Evolutionary conservation across 192 early-diverging fungal species (phyloP).

Genomic region (Lobosporangium transversale): DNA sequence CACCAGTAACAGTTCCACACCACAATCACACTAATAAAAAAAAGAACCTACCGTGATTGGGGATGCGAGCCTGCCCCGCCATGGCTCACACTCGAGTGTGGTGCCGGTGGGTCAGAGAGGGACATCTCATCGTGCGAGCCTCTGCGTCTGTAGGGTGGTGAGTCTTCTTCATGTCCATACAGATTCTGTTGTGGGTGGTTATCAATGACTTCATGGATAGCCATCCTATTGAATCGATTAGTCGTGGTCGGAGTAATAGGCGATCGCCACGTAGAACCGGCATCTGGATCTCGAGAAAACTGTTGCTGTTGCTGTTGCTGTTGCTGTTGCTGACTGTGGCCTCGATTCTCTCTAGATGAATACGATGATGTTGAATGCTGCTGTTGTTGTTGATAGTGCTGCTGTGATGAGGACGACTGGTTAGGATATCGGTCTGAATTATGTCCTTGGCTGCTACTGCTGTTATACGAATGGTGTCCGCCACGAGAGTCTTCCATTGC

Average conservation of each 20-base stretch:
- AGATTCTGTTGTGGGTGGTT: conserved; percentile 21
- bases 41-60: conserved; percentile 19
- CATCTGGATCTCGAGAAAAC: conserved; percentile 22
- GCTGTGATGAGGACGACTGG: conserved; percentile 31
- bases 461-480: conserved; percentile 12
- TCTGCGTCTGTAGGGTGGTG: conserved; percentile 41
- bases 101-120: conserved; percentile 43
- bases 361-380: conserved; percentile 27
- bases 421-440: conserved; percentile 16
- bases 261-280: conserved; percentile 32
- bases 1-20: too few relatives aligned
- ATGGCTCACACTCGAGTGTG: conserved; percentile 9
- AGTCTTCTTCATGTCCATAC: conserved; percentile 40
- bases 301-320: conserved; percentile 26
- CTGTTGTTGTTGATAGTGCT: conserved; percentile 21
- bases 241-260: conserved; percentile 51
- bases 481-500: conserved; percentile 31
- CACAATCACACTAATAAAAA: too few relatives aligned
- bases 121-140: conserved; percentile 46
- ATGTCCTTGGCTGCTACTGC: conserved; percentile 5
- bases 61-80: conserved; percentile 14
- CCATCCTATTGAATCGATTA: conserved; percentile 44
- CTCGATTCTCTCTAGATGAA: conserved; percentile 19
- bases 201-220: conserved; percentile 48
- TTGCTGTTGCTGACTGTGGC: conserved; percentile 8